A percentile compares a stretch with the other conserved stretches of the same genome.
These are phyloP conservation scores for Ophiostoma pallidulum DNA, from an alignment of 2,329 filamentous ascomycete genomes.

Conservation along the genomic window DNA sequence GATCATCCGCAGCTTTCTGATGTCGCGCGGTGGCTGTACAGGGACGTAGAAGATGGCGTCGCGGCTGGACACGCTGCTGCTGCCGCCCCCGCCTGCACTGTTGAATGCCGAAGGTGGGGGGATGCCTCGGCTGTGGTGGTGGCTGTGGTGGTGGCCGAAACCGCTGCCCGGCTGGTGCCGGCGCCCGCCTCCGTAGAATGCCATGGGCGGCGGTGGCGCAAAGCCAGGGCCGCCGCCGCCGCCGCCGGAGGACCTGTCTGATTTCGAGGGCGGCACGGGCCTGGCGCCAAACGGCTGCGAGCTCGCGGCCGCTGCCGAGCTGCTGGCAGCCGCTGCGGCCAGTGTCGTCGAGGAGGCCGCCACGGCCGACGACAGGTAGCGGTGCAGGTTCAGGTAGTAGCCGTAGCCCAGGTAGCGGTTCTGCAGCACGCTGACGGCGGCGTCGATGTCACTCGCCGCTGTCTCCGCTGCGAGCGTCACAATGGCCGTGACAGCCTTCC, in stretches of 20 bases:
- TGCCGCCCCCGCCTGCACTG: constrained; percentile 22
- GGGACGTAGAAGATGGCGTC: constrained; percentile 53
- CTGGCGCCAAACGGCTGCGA: constrained; percentile 26
- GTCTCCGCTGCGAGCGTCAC: constrained; percentile 74
- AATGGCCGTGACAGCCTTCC: constrained; percentile 67
- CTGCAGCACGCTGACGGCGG: constrained; percentile 65
- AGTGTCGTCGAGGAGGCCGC: constrained; percentile 29
- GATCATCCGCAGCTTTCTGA: constrained; percentile 71
- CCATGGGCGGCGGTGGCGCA: constrained; percentile 70
- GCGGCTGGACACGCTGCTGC: constrained; percentile 34
- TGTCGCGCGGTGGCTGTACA: constrained; percentile 65
- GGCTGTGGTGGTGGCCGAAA: not conserved
- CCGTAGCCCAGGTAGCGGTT: constrained; percentile 80
- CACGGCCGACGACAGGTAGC: constrained; percentile 75
- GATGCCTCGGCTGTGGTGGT: constrained; percentile 26
- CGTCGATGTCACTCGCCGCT: constrained; percentile 73
- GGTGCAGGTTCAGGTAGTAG: constrained; percentile 68
- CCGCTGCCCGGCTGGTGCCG: constrained; percentile 24
- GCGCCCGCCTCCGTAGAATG: no score
- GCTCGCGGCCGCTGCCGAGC: not conserved
- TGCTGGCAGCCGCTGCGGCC: not conserved
- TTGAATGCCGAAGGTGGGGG: constrained; percentile 66
- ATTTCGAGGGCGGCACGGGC: constrained; percentile 2
- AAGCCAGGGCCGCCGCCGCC: constrained; percentile 48
- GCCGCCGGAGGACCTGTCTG: not conserved